Percentiles rank a stretch among this genome's conserved stretches.
phyloP scores from a whole-genome alignment of 208 protist genomes.

The Eutreptiella sp. region DNA sequence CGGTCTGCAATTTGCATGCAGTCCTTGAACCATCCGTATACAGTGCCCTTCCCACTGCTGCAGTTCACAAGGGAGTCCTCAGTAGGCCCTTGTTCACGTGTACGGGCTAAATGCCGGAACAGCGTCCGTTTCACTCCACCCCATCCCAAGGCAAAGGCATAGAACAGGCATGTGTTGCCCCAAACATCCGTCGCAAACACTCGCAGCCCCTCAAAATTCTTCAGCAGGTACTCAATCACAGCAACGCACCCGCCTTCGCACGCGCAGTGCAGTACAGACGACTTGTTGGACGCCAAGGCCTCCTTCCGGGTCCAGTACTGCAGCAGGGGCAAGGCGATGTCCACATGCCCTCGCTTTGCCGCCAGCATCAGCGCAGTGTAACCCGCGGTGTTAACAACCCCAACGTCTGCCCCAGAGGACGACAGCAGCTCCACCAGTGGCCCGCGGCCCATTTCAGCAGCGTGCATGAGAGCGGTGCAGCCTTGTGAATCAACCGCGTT shows the following conservation, averaged over 20 bases:
- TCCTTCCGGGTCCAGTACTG: slow-evolving; percentile 23
- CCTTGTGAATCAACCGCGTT: slow-evolving; percentile 1
- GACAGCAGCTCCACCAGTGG: slow-evolving; percentile 6
- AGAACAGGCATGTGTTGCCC: no score
- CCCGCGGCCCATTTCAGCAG: slow-evolving; percentile 10
- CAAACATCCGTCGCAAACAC: slow-evolving; percentile 15
- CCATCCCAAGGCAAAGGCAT: no score
- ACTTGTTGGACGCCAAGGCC: slow-evolving; percentile 1
- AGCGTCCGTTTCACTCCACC: no score
- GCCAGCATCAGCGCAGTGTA: slow-evolving; percentile 21
- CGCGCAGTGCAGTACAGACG: slow-evolving; percentile 20
- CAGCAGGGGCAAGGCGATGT: slow-evolving; percentile 14
- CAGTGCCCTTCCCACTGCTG: no score
- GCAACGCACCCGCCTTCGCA: slow-evolving; percentile 17
- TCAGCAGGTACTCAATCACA: slow-evolving; percentile 19
- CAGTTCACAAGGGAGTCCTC: no score
- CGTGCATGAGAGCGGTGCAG: slow-evolving; percentile 19
- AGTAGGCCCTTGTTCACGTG: no score
- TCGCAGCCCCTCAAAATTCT: slow-evolving; percentile 8
- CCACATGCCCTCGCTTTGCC: neutral
- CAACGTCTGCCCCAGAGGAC: neutral
- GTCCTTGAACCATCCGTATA: slow-evolving; percentile 10
- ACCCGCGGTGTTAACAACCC: slow-evolving; percentile 1
- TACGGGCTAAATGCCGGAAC: no score
- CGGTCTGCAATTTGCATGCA: neutral